Base-by-base conservation (phyloP, 805 yeast species). In the Candida loeiensis region DNA sequence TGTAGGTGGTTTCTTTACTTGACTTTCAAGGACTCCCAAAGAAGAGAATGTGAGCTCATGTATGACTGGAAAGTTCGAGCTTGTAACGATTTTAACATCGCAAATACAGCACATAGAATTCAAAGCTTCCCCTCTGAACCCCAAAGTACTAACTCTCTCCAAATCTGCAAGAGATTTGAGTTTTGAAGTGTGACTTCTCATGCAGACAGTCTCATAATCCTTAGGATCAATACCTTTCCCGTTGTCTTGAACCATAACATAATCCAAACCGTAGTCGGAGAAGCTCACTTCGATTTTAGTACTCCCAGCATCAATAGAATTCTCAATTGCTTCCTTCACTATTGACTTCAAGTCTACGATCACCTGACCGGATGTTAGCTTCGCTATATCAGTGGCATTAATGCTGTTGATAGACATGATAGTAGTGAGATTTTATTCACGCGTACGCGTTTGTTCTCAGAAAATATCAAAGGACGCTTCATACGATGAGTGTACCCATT, bases 331-430 rank as follows among this genome's bases (percentile, higher is more conserved):
- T 57, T 91, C 99, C 55, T 91, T 91, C 21, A 84, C 80, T 0
- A 86, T 84, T 0, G 91, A 79, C 0, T 77, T 69, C 31, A 93
- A 61, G 50, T 86, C 95, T 4, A 81, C 76, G 9, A 93, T 85
- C 11, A 93, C 98, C 58, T 93, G 99, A 0, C 96, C 96, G 0
- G 97, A 87, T 0, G 96, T 88, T 42, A 91, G 78, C 44, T 74
- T 69, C 48, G 85, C 86, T 5, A 89, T 72, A 49, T 90, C 95
- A 7, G 51, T 49, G 13, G 19, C 19, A 12, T 41, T 22, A 12
- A 30, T 40, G 36, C 30, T 40, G 16, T 31, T 40, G 35, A 35
- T 34, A 8, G 43, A 19, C 39, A 40, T 40, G 24, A 4, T 18
- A 12, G 9, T 4, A 14, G 14, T 12, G 30, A 7, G 9, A 13